Percentiles rank a stretch among this genome's conserved stretches.
Conservation (phyloP, 2,329 filamentous ascomycete species). For the Colletotrichum sansevieriae region DNA sequence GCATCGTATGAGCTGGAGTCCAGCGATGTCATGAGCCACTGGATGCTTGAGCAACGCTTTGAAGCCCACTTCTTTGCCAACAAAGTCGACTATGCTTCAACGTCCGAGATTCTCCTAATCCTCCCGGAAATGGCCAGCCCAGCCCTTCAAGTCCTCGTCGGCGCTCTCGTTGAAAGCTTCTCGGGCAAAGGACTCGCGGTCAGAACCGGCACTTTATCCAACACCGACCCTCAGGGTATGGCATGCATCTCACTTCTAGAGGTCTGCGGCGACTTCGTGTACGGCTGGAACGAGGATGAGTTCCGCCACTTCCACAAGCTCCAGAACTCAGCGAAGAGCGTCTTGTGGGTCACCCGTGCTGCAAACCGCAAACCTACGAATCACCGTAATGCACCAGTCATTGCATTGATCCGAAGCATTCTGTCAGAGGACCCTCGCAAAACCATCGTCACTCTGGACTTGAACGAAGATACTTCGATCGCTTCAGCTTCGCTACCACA, state of each 20-base stretch:
- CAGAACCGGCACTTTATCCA: slow-evolving; percentile 4
- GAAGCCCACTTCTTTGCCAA: slow-evolving; percentile 11
- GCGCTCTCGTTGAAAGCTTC: neutral
- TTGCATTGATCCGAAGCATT: slow-evolving; percentile 62
- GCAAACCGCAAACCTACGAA: slow-evolving; percentile 53
- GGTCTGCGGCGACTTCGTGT: slow-evolving; percentile 51
- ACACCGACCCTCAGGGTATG: slow-evolving; percentile 43
- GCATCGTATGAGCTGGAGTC: neutral
- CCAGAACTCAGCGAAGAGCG: slow-evolving; percentile 50
- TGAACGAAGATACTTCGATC: slow-evolving; percentile 46
- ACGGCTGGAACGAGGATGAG: slow-evolving; percentile 53
- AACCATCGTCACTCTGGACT: slow-evolving; percentile 58
- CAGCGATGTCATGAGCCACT: neutral
- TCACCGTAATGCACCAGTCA: slow-evolving; percentile 55
- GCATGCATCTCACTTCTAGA: slow-evolving; percentile 64
- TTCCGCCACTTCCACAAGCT: slow-evolving; percentile 59
- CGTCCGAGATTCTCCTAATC: slow-evolving; percentile 14
- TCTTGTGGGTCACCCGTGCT: slow-evolving; percentile 63
- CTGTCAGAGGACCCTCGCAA: slow-evolving; percentile 63
- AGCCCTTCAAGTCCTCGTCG: neutral
- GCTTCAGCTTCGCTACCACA: slow-evolving; percentile 46
- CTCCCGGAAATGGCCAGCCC: slow-evolving; percentile 9
- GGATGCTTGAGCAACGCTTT: slow-evolving; percentile 31
- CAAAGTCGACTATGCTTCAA: neutral
- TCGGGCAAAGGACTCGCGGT: slow-evolving; percentile 14